phyloP scores from a whole-genome alignment of 2,329 filamentous ascomycete species.

The Colletotrichum lindemuthianum region DNA sequence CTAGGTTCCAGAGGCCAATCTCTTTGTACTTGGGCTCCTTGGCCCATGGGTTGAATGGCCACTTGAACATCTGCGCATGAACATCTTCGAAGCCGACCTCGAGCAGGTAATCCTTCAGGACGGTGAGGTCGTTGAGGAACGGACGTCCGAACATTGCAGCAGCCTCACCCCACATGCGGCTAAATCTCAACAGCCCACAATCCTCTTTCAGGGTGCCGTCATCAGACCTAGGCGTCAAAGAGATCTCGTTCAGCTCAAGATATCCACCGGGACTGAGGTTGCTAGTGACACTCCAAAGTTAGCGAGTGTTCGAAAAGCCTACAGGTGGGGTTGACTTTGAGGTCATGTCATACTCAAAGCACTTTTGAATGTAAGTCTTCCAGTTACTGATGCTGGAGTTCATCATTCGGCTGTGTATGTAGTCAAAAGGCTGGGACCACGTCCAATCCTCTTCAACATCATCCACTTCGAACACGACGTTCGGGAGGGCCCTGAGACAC shows the following conservation, averaged over 20 bases:
- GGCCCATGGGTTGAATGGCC: constrained; percentile 63
- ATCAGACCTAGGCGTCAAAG: constrained; percentile 50
- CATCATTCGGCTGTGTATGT: constrained; percentile 51
- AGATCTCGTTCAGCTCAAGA: constrained; percentile 54
- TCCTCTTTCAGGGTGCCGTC: constrained; percentile 48
- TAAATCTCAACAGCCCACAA: constrained; percentile 44
- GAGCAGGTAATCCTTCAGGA: constrained; percentile 51
- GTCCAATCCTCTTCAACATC: constrained; percentile 54
- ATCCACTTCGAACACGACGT: constrained; percentile 58
- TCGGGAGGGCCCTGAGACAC: constrained; percentile 54
- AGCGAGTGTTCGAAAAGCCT: background rate
- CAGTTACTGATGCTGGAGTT: constrained; percentile 46
- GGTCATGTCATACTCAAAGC: constrained; percentile 41
- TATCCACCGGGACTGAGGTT: constrained; percentile 54
- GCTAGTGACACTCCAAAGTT: constrained; percentile 14
- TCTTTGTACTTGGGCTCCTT: constrained; percentile 61
- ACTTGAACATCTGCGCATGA: constrained; percentile 56
- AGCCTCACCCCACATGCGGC: constrained; percentile 43
- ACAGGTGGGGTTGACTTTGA: no score
- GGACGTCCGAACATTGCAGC: constrained; percentile 42
- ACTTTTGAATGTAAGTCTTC: constrained; percentile 48
- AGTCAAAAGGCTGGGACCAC: constrained; percentile 51
- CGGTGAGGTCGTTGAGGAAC: constrained; percentile 40
- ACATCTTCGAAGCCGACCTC: constrained; percentile 65
- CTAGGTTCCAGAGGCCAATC: constrained; percentile 50